Conservation (phyloP, 352 stramenopile species). For the Globisporangium uncinulatum region DNA sequence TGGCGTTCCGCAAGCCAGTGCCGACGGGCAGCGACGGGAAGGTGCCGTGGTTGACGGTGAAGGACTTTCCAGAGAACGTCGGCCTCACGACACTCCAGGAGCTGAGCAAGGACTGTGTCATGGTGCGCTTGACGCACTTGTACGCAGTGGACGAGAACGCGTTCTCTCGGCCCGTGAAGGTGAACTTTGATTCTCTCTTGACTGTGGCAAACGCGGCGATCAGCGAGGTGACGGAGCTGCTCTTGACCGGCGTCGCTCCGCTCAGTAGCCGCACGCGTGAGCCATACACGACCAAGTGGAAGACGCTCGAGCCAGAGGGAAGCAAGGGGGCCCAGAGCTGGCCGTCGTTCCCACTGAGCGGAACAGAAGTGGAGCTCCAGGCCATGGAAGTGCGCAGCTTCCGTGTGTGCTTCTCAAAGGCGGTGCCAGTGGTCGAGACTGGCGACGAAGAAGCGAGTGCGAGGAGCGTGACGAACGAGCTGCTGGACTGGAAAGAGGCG, state of each 20-base stretch:
- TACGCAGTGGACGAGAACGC: conserved; percentile 87
- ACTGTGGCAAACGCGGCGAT: conserved; percentile 36
- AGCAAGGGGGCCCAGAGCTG: conserved; percentile 6
- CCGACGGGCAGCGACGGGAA: conserved; percentile 32
- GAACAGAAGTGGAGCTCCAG: conserved; percentile 64
- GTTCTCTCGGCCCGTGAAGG: conserved; percentile 61
- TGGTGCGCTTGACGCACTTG: conserved; percentile 94
- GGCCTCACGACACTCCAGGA: conserved; percentile 89
- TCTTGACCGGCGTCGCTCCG: conserved; percentile 81
- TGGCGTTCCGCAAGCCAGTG: conserved; percentile 41
- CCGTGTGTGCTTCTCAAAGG: conserved; percentile 46
- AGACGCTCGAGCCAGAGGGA: conserved; percentile 24
- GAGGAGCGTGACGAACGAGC: conserved; percentile 1
- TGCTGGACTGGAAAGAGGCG: conserved; percentile 15
- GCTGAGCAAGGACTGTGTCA: conserved; percentile 64
- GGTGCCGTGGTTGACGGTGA: conserved; percentile 53
- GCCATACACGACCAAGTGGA: conserved; percentile 21
- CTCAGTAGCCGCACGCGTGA: conserved; percentile 18
- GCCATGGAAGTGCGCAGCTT: conserved; percentile 94
- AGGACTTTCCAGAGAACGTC: conserved; percentile 89
- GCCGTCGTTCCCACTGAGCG: conserved; percentile 37
- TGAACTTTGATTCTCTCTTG: conserved; percentile 72
- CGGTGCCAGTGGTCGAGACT: neutral
- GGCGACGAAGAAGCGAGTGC: neutral
- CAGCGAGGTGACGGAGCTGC: conserved; percentile 80